phyloP scores from a whole-genome alignment of 108 stramenopile species.

The Pseudonitzschia multiseries region DNA sequence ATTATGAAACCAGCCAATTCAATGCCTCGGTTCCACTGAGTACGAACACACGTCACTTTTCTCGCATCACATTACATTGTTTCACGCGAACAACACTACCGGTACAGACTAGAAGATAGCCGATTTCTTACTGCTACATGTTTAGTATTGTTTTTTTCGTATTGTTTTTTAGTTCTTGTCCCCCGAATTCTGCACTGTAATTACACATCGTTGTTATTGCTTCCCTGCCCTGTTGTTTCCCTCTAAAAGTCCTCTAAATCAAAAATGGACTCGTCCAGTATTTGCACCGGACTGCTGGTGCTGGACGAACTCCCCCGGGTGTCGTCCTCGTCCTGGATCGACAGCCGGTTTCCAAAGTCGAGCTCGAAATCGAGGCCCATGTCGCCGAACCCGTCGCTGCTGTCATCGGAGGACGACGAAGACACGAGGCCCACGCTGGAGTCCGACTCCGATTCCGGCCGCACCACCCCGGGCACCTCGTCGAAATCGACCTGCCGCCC shows the following conservation, averaged over 20 bases:
- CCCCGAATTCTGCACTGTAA: too few relatives aligned
- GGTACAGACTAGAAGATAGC: too few relatives aligned
- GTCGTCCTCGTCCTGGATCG: not conserved
- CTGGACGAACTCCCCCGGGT: not conserved
- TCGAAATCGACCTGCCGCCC: slow-evolving; percentile 72
- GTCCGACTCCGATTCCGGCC: not conserved
- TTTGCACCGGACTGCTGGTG: not conserved
- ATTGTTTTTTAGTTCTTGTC: too few relatives aligned
- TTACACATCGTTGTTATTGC: too few relatives aligned
- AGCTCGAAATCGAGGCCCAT: slow-evolving; percentile 16
- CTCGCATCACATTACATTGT: too few relatives aligned
- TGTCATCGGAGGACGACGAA: not conserved
- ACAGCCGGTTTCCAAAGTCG: slow-evolving; percentile 14
- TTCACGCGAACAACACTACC: too few relatives aligned
- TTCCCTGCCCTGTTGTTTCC: not conserved
- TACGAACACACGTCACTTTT: too few relatives aligned
- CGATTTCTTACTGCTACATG: too few relatives aligned
- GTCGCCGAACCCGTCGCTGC: slow-evolving; percentile 1
- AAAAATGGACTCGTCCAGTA: slow-evolving; percentile 14
- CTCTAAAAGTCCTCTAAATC: slow-evolving; percentile 17
- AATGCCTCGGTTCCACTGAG: too few relatives aligned
- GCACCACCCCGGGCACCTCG: slow-evolving; percentile 36
- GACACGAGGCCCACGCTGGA: not conserved
- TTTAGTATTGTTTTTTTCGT: too few relatives aligned
- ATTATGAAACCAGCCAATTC: too few relatives aligned